Evolutionary conservation across 2,329 filamentous ascomycete species (phyloP), one percentile per base, ranked within the genome.

Genomic region (Sporothrix pseudoabietina): DNA sequence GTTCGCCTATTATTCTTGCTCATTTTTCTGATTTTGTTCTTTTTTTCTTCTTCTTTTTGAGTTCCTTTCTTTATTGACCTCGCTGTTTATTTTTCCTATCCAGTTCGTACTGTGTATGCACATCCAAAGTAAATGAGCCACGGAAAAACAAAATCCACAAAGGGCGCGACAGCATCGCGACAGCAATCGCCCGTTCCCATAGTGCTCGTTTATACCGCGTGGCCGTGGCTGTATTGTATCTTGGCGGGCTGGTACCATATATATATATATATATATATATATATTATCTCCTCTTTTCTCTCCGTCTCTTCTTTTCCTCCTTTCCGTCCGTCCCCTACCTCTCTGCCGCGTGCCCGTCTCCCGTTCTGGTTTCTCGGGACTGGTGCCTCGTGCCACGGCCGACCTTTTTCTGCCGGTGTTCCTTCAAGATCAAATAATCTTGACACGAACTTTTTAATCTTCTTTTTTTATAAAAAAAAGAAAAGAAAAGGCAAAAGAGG

Each of bases 311-410:
- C 30, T 54, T 54, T 26, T 68, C n/a, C 7, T 26, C 12, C n/a
- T 39, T 14, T 30, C 52, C 26, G 30, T 41, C 39, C 39, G 35
- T 41, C 41, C 52, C 69, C 39, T 35, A 41, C 54, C 22, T 59
- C 39, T 41, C 69, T 39, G 52, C 69, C 68, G 47, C 19, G 16
- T 55, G 10, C n/a, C n/a, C 32, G 49, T 57, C 32, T 39, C 39
- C 44, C 55, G 69, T 54, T 41, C 54, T 71, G 54, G 54, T 71
- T 71, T 71, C 52, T 71, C 69, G 69, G 69, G 69, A 59, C 39
- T 59, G 12, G 26, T 47, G 39, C 44, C 65, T 35, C 16, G 66
- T 55, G 49, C 49, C 35, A 55, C 19, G 32, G n/a, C 47, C 49
- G 49, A n/a, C 39, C 41, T 70, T 52, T 70, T 70, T 41, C 44